Evolutionary conservation across 179 eudicot species (phyloP).

Genomic region (Vitellaria paradoxa): DNA sequence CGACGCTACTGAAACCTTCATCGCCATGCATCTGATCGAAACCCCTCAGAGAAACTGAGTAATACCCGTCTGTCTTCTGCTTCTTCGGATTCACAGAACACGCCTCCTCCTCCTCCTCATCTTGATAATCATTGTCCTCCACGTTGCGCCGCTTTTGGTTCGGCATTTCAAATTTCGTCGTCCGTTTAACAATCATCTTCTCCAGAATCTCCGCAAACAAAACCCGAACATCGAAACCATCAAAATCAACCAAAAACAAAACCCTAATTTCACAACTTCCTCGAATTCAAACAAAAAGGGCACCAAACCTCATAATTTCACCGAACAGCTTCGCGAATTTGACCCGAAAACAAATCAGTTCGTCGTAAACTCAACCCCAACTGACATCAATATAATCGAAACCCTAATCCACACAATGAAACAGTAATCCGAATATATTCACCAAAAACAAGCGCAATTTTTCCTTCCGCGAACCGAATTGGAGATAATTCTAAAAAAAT

Average conservation of each 20-base stretch:
- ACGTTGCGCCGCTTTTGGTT: constrained; percentile 41
- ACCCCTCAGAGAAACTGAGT: constrained; percentile 26
- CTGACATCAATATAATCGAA: background rate
- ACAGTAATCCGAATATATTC: background rate
- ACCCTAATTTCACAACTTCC: constrained; percentile 13
- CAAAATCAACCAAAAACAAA: background rate
- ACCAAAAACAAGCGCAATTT: background rate
- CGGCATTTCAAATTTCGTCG: constrained; percentile 45
- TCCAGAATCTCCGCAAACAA: background rate
- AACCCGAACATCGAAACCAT: background rate
- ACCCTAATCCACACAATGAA: constrained; percentile 10
- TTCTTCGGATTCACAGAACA: constrained; percentile 34
- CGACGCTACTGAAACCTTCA: constrained; percentile 24
- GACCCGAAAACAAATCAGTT: background rate
- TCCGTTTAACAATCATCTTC: constrained; percentile 35
- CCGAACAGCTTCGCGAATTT: background rate
- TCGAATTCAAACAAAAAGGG: background rate
- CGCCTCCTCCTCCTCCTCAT: constrained; percentile 25
- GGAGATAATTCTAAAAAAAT: background rate
- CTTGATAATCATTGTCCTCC: constrained; percentile 27
- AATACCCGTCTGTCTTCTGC: constrained; percentile 28
- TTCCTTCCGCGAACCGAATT: background rate
- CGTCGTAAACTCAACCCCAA: background rate
- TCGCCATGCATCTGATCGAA: constrained; percentile 12
- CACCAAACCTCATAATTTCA: background rate